Conservation (phyloP, 768 basidiomycete species). For the Trametes coccinea region DNA sequence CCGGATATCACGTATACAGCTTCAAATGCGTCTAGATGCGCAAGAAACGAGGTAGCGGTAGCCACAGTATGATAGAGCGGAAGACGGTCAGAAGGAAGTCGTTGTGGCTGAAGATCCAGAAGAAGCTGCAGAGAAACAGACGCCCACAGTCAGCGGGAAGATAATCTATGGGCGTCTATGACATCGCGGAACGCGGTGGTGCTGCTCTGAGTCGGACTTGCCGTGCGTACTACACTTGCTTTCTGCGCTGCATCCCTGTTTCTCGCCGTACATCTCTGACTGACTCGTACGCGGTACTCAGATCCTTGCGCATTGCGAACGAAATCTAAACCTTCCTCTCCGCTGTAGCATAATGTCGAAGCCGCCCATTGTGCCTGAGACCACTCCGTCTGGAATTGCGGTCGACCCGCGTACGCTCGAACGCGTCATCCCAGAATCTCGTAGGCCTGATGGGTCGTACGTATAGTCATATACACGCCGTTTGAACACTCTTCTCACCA, state of each 20-base stretch:
- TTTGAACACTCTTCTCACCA: constrained; percentile 10
- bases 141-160: neutral
- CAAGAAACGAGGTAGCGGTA: too few species aligned
- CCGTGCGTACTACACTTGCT: neutral
- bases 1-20: too few species aligned
- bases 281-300: neutral
- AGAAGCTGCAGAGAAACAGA: too few species aligned
- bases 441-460: constrained; percentile 83
- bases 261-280: neutral
- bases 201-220: neutral
- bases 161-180: constrained; percentile 2
- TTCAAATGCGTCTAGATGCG: too few species aligned
- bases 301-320: neutral
- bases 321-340: neutral
- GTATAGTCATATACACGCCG: constrained; percentile 26
- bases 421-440: constrained; percentile 85
- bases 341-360: constrained; percentile 55
- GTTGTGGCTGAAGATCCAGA: neutral
- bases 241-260: neutral
- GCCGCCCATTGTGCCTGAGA: constrained; percentile 73
- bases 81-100: neutral
- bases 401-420: constrained; percentile 85
- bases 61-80: too few species aligned
- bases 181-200: neutral
- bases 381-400: constrained; percentile 75